Percentiles rank a stretch among this genome's conserved stretches.
Evolutionary conservation across 1,139 yeast genomes (phyloP).

Genomic region (Pichiaceae sp.): DNA sequence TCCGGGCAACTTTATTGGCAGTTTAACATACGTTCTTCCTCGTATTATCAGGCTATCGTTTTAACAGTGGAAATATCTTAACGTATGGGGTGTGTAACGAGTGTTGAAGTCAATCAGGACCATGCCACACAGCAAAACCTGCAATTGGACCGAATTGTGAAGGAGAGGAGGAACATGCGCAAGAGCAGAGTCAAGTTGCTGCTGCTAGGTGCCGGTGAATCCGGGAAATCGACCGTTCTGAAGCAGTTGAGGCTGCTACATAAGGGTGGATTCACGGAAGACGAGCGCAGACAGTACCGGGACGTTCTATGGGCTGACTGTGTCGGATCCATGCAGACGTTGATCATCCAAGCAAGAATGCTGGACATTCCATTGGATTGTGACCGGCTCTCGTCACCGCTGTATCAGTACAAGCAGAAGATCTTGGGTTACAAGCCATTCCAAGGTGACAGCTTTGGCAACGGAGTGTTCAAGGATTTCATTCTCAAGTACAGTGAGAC

Average conservation of each 20-base stretch:
- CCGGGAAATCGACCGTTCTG: slow-evolving; percentile 93
- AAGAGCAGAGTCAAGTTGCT: slow-evolving; percentile 55
- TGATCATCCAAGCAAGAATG: slow-evolving; percentile 65
- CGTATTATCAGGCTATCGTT: no score
- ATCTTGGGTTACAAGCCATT: slow-evolving; percentile 51
- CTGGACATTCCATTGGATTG: slow-evolving; percentile 53
- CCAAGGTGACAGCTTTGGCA: slow-evolving; percentile 57
- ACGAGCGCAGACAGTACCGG: slow-evolving; percentile 72
- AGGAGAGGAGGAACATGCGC: slow-evolving; percentile 42
- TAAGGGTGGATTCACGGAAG: slow-evolving; percentile 74
- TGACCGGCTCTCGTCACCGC: slow-evolving; percentile 39
- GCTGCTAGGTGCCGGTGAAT: slow-evolving; percentile 88
- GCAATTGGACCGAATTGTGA: slow-evolving; percentile 52
- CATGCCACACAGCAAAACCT: slow-evolving; percentile 17
- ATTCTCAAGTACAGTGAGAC: slow-evolving; percentile 55
- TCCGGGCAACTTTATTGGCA: no score
- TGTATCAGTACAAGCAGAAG: slow-evolving; percentile 38
- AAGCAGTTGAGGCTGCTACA: slow-evolving; percentile 85
- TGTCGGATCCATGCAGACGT: slow-evolving; percentile 77
- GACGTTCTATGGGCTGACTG: slow-evolving; percentile 96
- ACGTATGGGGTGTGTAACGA: slow-evolving; percentile 5
- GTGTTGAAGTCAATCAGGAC: neutral
- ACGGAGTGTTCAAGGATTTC: slow-evolving; percentile 59
- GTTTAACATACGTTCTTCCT: no score
- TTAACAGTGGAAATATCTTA: no score